A percentile compares a stretch with the other conserved stretches of the same genome.
These are phyloP conservation scores for Pythium sukuiense DNA, from an alignment of 352 stramenopile genomes.

Conservation along the genomic window DNA sequence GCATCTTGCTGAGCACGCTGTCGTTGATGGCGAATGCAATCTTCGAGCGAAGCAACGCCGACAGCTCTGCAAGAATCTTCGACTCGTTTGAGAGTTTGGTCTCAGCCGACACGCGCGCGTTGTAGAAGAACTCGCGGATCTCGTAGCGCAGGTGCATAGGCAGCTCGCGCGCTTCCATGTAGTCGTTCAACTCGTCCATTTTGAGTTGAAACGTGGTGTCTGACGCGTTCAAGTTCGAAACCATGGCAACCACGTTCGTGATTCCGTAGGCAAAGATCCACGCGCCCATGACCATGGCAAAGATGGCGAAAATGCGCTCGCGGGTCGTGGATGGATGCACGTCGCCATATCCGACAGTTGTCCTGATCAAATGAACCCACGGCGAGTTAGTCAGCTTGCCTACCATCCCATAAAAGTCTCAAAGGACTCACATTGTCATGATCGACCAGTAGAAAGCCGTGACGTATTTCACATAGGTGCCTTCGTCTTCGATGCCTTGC, in stretches of 20 bases:
- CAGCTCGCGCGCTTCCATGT: constrained; percentile 72
- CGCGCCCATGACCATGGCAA: constrained; percentile 68
- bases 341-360: constrained; percentile 62
- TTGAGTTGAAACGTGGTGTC: constrained; percentile 68
- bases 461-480: constrained; percentile 34
- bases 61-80: constrained; percentile 64
- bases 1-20: constrained; percentile 73
- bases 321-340: constrained; percentile 43
- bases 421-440: constrained; percentile 60
- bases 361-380: constrained; percentile 24
- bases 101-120: constrained; percentile 63
- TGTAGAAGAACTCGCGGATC: constrained; percentile 81
- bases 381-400: neutral
- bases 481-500: neutral
- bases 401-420: neutral
- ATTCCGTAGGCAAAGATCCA: constrained; percentile 81
- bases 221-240: constrained; percentile 66
- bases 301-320: constrained; percentile 69
- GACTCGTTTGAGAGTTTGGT: constrained; percentile 63
- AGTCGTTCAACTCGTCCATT: constrained; percentile 81
- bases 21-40: constrained; percentile 81
- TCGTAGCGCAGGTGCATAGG: constrained; percentile 65
- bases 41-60: constrained; percentile 69
- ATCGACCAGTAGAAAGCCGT: constrained; percentile 68
- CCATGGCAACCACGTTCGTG: constrained; percentile 77